A percentile compares a stretch with the other conserved stretches of the same genome.
These are phyloP conservation scores for Calophaca sinica DNA, from an alignment of 306 rosid species.

Conservation along the genomic window DNA sequence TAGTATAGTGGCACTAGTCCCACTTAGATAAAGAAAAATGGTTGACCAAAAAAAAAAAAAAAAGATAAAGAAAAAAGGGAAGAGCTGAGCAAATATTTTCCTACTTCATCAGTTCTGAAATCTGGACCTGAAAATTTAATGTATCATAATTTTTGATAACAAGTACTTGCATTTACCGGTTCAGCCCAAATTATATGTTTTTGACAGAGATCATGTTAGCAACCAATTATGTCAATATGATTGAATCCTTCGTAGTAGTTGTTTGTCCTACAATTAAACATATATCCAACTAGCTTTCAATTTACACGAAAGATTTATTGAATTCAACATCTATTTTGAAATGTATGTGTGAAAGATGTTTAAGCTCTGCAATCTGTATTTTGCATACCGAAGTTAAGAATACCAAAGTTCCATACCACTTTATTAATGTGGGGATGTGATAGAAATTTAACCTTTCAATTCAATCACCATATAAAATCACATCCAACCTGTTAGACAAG, in stretches of 20 bases:
- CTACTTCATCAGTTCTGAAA: not conserved
- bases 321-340: conserved; percentile 2
- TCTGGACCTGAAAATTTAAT: not conserved
- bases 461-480: no score
- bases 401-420: no score
- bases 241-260: conserved; percentile 25
- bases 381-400: no score
- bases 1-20: conserved; percentile 19
- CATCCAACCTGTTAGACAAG: no score
- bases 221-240: not conserved
- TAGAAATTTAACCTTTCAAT: no score
- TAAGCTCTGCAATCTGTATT: conserved; percentile 29
- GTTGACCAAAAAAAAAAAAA: no score
- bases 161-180: conserved; percentile 4
- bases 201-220: conserved; percentile 3
- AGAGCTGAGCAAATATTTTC: conserved; percentile 9
- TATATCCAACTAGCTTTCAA: conserved; percentile 16
- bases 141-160: not conserved
- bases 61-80: not conserved
- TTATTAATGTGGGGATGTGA: no score
- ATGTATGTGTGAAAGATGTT: conserved; percentile 7
- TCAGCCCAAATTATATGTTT: conserved; percentile 5
- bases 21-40: no score
- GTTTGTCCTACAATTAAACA: not conserved
- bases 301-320: not conserved